These are phyloP conservation scores for Fusarium globosum DNA, from an alignment of 2,329 filamentous ascomycete genomes.

Conservation along the genomic window DNA sequence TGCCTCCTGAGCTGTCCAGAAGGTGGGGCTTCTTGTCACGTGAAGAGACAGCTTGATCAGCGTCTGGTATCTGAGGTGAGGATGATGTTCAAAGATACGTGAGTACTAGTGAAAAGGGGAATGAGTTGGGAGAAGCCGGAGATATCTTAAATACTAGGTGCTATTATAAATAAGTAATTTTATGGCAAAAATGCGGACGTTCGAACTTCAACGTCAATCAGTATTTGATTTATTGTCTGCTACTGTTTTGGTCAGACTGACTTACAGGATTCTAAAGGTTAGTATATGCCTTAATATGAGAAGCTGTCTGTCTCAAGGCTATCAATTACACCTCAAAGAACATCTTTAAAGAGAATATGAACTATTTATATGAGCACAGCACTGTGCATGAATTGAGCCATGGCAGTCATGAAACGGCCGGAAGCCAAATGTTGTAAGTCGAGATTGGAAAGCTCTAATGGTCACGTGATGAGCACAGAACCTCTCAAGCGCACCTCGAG, in stretches of 20 bases:
- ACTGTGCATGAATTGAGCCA: too few species aligned
- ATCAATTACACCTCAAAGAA: too few species aligned
- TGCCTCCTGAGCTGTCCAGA: slow-evolving; percentile 43
- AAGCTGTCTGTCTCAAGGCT: background rate
- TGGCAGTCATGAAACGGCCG: background rate
- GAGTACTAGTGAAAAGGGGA: background rate
- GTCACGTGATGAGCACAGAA: slow-evolving; percentile 38
- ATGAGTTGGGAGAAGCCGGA: background rate
- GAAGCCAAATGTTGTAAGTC: slow-evolving; percentile 12
- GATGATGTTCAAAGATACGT: background rate
- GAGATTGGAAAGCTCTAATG: background rate
- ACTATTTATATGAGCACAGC: background rate
- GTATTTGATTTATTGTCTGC: background rate
- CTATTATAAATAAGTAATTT: background rate
- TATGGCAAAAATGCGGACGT: background rate
- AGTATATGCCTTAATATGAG: background rate
- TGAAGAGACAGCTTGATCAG: slow-evolving; percentile 36
- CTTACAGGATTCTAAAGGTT: background rate
- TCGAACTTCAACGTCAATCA: background rate
- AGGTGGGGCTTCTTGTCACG: slow-evolving; percentile 42
- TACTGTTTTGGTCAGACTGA: background rate
- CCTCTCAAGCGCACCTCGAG: slow-evolving; percentile 14
- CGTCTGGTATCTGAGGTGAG: background rate
- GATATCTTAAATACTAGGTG: background rate
- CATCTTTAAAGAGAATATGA: background rate